Conservation (phyloP, 1,284 basidiomycete genomes). For the Fomitopsis schrenkii region DNA sequence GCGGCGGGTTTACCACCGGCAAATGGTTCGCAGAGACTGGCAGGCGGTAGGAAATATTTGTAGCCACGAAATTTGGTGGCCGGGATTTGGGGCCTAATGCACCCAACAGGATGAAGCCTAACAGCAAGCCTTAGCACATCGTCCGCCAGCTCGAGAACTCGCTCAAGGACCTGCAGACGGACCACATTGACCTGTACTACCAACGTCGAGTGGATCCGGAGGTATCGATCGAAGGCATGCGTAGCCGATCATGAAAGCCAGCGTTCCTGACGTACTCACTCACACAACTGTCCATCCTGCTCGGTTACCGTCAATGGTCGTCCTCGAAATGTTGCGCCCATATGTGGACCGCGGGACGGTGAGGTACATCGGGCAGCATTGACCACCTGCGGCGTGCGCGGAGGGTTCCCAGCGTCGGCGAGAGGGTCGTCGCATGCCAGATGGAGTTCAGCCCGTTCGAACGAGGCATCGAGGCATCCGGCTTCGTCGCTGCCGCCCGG, state of each 20-base stretch:
- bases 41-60: conserved; percentile 32
- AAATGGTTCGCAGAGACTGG: conserved; percentile 2
- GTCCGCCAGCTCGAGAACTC: conserved; percentile 25
- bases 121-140: conserved; percentile 16
- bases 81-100: background rate
- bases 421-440: conserved; percentile 28
- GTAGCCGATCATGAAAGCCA: conserved; percentile 30
- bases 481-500: conserved; percentile 24
- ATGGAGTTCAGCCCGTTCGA: conserved; percentile 42
- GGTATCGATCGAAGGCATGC: conserved; percentile 18
- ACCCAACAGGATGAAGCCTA: background rate
- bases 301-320: background rate
- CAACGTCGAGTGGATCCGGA: conserved; percentile 25
- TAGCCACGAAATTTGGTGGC: conserved; percentile 41
- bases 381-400: conserved; percentile 40
- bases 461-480: conserved; percentile 26
- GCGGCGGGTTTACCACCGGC: background rate
- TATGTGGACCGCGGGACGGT: conserved; percentile 29
- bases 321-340: conserved; percentile 4
- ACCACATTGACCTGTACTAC: conserved; percentile 37
- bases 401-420: conserved; percentile 25
- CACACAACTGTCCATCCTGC: background rate
- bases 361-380: conserved; percentile 37
- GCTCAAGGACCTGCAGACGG: conserved; percentile 30
- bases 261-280: background rate